Evolutionary conservation across 108 stramenopile species (phyloP), one percentile per base, ranked within the genome.

Genomic region (Pseudonitzschia multistriata): DNA sequence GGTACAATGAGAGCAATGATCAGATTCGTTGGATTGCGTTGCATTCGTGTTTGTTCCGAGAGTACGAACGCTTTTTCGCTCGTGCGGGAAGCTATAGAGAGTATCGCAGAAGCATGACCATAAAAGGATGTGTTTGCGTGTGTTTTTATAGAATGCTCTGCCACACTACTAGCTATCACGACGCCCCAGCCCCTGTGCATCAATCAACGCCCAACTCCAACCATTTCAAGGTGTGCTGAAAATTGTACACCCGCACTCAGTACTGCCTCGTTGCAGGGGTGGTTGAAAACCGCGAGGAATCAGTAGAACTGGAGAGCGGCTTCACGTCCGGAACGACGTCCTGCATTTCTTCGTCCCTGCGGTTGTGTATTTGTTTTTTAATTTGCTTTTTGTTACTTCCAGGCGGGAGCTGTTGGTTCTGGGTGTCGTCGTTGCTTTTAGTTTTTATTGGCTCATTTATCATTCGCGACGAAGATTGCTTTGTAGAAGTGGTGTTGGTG

Each of bases 281-380:
- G 22, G 35, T 45, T 13, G 63, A 64, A n/a, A 64, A 45, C 34
- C 63, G 35, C 7, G 63, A 64, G 2, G 73, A 74, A 56, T 65
- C 73, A 7, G 73, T 66, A 5, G 73, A 74, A 42, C 65, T 65
- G 0, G 73, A 74, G 14, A 74, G 55, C 24, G 74, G 67, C 36
- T 75, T 75, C 2, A 75, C 74, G 3, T 69, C 74, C 29, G 74
- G 74, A 1, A 75, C 68, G 4, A 35, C 62, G 40, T 75, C 74
- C 56, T 75, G 50, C 74, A 74, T 74, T 54, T 74, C 73, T 60
- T 74, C 73, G 50, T 74, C 73, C 33, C 36, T 14, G 27, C 27
- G 54, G 13, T 48, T 48, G 19, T 48, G 1, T 48, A 48, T 14
- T 56, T 1, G 14, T 56, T 56, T n/a, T n/a, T n/a, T n/a, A n/a